Base-by-base conservation (phyloP, 768 basidiomycete species). In the Fistulinella prunicolor region DNA sequence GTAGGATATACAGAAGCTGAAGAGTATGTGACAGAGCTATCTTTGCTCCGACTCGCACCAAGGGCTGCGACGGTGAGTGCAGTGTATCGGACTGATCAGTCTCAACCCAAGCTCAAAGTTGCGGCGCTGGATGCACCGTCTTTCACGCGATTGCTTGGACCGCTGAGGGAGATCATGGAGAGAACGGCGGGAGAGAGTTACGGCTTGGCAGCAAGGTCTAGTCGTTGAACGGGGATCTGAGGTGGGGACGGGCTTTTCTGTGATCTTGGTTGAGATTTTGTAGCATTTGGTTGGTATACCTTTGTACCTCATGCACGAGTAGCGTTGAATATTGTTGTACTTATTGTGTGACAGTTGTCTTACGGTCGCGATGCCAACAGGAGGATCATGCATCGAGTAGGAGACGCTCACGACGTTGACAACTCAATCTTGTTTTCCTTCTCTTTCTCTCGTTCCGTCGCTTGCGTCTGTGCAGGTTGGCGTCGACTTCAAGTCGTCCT, bases 51-150 rank as follows among this genome's bases (percentile, higher is more conserved):
- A 50, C 78, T 86, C 12, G 89, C 86, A 35, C 93, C 94, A 14
- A 88, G 95, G 39, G 94, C 94, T 2, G 95, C 95, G n/a, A 97
- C 94, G 13, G 94, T 99, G 48, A 91, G 91, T 55, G 93, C 93
- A 4, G 67, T 85, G 14, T 65, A 71, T 41, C 62, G 69, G 38
- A 52, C 60, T 1, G 75, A 80, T 35, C 65, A 70, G 28, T 68
- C 74, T 21, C 62, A 66, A 51, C 78, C 77, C 10, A 90, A 86
- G 65, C 80, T 99, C 36, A 91, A 94, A 66, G 92, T 97, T 12
- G 95, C 95, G 7, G 91, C 91, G 9, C 75, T 99, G 55, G 94
- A 94, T 59, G 91, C 92, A 29, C 81, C 89, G 49, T 88, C 94
- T 17, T 99, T 99, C 63, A 96, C 93, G 12, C 83, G 95, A 34